These are phyloP conservation scores for Suillus occidentalis DNA, from an alignment of 768 basidiomycete genomes.

Conservation along the genomic window DNA sequence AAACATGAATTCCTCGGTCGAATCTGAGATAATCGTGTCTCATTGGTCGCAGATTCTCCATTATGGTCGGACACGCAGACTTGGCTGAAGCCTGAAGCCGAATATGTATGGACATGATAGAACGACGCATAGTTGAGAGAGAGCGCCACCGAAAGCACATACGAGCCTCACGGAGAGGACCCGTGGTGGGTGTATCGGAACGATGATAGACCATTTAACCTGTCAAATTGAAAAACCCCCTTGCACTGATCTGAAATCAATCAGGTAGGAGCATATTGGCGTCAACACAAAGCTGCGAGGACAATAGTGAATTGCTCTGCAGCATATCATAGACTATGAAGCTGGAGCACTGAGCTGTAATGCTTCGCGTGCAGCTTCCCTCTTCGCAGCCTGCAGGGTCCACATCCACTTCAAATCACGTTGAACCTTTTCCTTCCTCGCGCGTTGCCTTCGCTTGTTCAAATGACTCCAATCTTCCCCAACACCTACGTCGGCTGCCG, in stretches of 20 bases:
- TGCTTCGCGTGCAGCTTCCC: not conserved
- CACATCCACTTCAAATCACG: slow-evolving; percentile 42
- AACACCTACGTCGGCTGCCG: slow-evolving; percentile 31
- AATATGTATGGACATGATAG: slow-evolving; percentile 58
- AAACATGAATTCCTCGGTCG: not conserved
- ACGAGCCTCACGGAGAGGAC: not conserved
- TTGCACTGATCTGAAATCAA: too few species aligned
- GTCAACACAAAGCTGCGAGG: not conserved
- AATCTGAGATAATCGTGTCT: slow-evolving; percentile 37
- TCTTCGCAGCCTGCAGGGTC: slow-evolving; percentile 30
- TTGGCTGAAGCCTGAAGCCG: slow-evolving; percentile 76
- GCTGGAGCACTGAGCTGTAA: not conserved
- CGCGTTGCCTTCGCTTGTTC: slow-evolving; percentile 51
- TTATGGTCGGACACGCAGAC: slow-evolving; percentile 60
- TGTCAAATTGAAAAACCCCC: not conserved
- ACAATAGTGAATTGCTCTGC: not conserved
- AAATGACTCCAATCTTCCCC: slow-evolving; percentile 54
- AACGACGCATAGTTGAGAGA: slow-evolving; percentile 46
- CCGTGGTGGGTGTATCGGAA: not conserved
- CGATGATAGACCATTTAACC: not conserved
- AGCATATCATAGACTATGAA: not conserved
- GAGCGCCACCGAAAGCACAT: too few species aligned
- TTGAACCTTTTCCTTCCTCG: slow-evolving; percentile 46
- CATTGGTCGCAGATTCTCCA: slow-evolving; percentile 53
- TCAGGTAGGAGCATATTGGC: not conserved